Evolutionary conservation across 345 rosid genomes (phyloP).

Genomic region (Eucalyptus dawsonii): DNA sequence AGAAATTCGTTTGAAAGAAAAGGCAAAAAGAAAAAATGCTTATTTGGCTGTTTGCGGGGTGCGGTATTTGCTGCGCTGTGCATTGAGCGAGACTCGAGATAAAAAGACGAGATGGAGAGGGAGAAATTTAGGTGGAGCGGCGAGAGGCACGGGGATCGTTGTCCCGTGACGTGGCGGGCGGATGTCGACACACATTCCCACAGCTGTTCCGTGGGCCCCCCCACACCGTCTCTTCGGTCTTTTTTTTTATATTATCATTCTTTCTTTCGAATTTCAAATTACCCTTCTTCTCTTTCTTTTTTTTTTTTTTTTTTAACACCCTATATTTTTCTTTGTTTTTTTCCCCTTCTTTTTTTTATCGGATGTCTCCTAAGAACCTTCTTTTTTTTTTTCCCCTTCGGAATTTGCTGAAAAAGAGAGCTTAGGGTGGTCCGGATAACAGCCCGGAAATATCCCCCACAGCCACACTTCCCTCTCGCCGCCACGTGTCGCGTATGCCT

Average conservation of each 20-base stretch:
- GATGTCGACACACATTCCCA: neutral
- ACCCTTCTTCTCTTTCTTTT: fast-evolving
- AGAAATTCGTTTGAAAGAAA: neutral
- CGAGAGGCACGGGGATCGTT: neutral
- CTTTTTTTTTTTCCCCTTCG: neutral
- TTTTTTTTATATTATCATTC: neutral
- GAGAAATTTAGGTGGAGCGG: neutral
- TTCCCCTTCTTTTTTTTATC: no score
- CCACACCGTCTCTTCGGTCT: neutral
- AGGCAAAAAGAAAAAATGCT: neutral
- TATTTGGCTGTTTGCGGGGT: neutral
- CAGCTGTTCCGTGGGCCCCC: neutral
- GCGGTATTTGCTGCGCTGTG: neutral
- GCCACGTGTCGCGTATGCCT: neutral
- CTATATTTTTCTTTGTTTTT: neutral
- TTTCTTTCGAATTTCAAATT: neutral
- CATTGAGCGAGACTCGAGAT: neutral
- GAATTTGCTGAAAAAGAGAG: neutral
- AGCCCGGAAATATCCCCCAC: neutral
- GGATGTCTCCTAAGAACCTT: no score
- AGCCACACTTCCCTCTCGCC: neutral
- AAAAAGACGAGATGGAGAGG: neutral
- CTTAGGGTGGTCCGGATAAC: neutral
- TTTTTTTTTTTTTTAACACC: neutral
- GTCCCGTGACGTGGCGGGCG: neutral